Evolutionary conservation across 306 rosid species (phyloP).

Genomic region (Dicorynia guianensis): DNA sequence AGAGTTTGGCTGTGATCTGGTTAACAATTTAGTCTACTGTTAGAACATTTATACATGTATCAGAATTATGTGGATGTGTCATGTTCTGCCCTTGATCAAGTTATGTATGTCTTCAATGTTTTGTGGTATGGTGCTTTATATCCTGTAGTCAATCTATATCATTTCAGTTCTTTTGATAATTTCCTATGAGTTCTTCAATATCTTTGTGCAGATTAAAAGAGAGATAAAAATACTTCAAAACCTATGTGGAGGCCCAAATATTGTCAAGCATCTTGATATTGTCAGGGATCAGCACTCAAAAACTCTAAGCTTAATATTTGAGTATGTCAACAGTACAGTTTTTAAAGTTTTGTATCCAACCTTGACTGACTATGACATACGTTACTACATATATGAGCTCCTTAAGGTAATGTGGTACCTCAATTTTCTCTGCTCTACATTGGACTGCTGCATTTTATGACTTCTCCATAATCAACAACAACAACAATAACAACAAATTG

Average conservation of each 20-base stretch:
- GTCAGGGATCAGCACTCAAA: constrained; percentile 93
- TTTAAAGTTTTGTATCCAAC: constrained; percentile 91
- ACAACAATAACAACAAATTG: no score
- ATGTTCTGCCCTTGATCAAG: neutral
- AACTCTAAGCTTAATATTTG: constrained; percentile 89
- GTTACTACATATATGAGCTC: constrained; percentile 92
- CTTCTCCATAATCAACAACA: constrained; percentile 1
- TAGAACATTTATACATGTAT: neutral
- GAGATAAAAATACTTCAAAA: constrained; percentile 95
- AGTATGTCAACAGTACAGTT: constrained; percentile 91
- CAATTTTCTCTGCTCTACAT: constrained; percentile 28
- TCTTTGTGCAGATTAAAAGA: constrained; percentile 78
- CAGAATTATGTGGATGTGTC: neutral
- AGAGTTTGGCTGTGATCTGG: constrained; percentile 1
- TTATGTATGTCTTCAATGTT: neutral
- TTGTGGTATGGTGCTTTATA: constrained; percentile 14
- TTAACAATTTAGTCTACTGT: constrained; percentile 14
- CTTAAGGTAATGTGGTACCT: constrained; percentile 69
- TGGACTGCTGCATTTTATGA: constrained; percentile 23
- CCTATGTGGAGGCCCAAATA: constrained; percentile 96
- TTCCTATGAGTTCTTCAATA: constrained; percentile 29
- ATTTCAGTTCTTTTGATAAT: constrained; percentile 26
- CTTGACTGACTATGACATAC: constrained; percentile 87
- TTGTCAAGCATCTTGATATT: constrained; percentile 86
- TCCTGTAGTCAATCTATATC: no score